A percentile compares a stretch with the other conserved stretches of the same genome.
These are phyloP conservation scores for Yarrowia yakushimensis DNA, from an alignment of 805 yeast genomes.

Conservation along the genomic window DNA sequence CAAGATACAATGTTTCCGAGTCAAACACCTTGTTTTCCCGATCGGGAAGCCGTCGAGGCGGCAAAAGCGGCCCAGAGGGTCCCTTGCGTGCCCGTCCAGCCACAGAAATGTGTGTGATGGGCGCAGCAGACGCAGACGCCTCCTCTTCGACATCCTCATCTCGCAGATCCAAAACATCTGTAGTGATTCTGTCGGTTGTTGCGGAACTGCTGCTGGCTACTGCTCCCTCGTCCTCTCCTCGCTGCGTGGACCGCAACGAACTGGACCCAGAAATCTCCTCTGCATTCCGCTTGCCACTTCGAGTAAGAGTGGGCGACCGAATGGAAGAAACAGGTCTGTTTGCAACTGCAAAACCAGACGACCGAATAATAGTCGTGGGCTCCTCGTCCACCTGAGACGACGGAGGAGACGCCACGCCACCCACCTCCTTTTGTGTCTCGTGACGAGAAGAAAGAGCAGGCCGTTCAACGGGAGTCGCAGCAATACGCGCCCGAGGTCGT, in stretches of 20 bases:
- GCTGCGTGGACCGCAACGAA: background rate
- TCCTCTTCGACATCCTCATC: background rate
- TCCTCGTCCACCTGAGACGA: background rate
- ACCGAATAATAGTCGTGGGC: background rate
- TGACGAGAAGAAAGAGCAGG: background rate
- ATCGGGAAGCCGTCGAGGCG: background rate
- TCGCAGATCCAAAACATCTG: background rate
- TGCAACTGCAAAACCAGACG: slow-evolving; percentile 6
- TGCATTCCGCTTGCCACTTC: background rate
- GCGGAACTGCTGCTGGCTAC: background rate
- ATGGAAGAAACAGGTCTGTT: background rate
- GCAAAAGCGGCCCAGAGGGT: slow-evolving; percentile 1
- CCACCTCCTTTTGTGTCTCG: background rate
- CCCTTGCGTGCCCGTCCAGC: slow-evolving; percentile 3
- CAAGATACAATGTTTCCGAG: slow-evolving; percentile 2
- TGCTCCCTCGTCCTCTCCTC: slow-evolving; percentile 4
- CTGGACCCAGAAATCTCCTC: slow-evolving; percentile 10
- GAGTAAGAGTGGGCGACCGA: background rate
- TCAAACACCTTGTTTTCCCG: background rate
- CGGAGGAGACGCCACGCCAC: background rate
- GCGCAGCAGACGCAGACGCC: background rate
- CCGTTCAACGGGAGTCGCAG: background rate
- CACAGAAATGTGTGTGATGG: background rate
- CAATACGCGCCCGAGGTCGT: background rate
- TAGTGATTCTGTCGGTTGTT: background rate